Evolutionary conservation across 2,329 filamentous ascomycete species (phyloP).

Genomic region (Dendrostoma leiphaemia): DNA sequence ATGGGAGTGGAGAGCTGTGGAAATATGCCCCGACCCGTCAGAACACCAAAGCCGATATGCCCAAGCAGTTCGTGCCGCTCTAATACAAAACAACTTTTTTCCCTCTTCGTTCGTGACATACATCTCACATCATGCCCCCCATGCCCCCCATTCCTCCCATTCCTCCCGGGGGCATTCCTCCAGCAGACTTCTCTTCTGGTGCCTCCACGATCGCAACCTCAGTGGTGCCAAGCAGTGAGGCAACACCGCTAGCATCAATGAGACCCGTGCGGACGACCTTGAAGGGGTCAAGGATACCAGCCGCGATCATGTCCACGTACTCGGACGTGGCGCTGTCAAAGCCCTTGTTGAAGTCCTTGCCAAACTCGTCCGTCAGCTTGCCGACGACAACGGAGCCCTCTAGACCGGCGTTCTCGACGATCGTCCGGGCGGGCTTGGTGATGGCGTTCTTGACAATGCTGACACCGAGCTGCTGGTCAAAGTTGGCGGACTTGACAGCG

Average conservation of each 20-base stretch:
- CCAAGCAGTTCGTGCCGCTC: constrained; percentile 33
- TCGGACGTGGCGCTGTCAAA: constrained; percentile 96
- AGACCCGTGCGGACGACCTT: constrained; percentile 98
- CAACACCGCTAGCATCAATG: constrained; percentile 91
- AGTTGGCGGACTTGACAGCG: constrained; percentile 86
- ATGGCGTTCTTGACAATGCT: constrained; percentile 98
- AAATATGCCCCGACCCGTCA: constrained; percentile 34
- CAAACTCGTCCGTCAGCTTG: constrained; percentile 95
- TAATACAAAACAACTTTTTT: constrained; percentile 24
- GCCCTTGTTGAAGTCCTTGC: constrained; percentile 92
- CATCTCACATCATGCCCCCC: constrained; percentile 62
- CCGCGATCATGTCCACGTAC: constrained; percentile 97
- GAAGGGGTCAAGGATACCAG: constrained; percentile 97
- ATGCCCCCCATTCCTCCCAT: constrained; percentile 64
- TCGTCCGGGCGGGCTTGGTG: constrained; percentile 88
- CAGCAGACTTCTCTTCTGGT: constrained; percentile 79
- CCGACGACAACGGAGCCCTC: constrained; percentile 96
- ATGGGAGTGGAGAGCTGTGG: constrained; percentile 33
- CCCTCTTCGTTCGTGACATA: constrained; percentile 12
- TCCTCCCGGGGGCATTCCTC: constrained; percentile 56
- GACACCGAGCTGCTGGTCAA: constrained; percentile 98
- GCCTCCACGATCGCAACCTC: constrained; percentile 98
- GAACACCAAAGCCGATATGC: constrained; percentile 51
- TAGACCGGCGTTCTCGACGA: constrained; percentile 95
- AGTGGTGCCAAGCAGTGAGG: constrained; percentile 93